Base-by-base conservation (phyloP, 2,329 filamentous ascomycete species). In the Penicillium psychrosexuale region DNA sequence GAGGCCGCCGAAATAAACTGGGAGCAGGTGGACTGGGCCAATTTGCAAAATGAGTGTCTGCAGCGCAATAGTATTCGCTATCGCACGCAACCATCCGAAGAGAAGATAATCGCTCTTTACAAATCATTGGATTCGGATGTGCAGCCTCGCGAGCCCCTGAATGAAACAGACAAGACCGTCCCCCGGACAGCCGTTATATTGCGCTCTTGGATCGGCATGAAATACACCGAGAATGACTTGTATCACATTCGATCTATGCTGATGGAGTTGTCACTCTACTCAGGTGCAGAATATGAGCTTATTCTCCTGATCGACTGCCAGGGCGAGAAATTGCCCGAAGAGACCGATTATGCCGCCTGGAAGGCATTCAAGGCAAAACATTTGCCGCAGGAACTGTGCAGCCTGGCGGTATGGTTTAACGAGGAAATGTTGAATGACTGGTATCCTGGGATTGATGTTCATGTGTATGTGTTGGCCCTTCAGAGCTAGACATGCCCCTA, bases 261-360 rank as follows among this genome's bases (percentile, higher is more conserved):
- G 67, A 83, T 86, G 13, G 92, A 97, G 71, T 78, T 96, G 11
- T 83, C 86, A 1, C 78, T 96, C 53, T 86, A 88, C 48, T 92
- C 90, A 5, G 90, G 91, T 24, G 90, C 88, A 33, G 88, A 93
- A 64, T 96, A 96, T 71, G 89, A 94, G 62, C 84, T 96, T 3
- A 89, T 95, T 68, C 81, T 96, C 19, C 81, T 96, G 2, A 84
- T 96, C 8, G 90, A 96, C 71, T 86, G 95, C 65, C 91, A 90
- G 73, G 88, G 95, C 66, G 82, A 84, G 52, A 81, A 78, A 57
- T 77, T 91, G 58, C 88, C 89, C 8, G 85, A 43, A 24, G 17
- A 44, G 13, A 12, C 17, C 8, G 47, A 58, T 17, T 9, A 27
- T 3, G 44, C 39, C 3, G 55, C 50, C 24, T 49, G 53, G 50